phyloP scores from a whole-genome alignment of 495 filamentous ascomycete species.

The Filosporella fistucella region DNA sequence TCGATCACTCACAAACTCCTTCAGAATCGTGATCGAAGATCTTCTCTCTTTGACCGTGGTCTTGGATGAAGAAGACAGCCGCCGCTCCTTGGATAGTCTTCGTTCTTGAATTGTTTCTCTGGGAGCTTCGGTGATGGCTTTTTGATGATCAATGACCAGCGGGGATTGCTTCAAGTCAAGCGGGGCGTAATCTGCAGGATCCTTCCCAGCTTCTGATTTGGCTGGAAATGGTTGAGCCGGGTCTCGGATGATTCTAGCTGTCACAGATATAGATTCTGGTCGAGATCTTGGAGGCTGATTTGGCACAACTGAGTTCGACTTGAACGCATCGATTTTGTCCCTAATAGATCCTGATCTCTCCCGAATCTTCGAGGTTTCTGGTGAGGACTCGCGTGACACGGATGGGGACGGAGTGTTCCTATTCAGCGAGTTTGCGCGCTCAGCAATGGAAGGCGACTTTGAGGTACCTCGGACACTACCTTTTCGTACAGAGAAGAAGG shows the following conservation, averaged over 20 bases:
- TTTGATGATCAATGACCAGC: conserved; percentile 65
- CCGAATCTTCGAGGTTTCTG: conserved; percentile 24
- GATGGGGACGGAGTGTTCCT: conserved; percentile 32
- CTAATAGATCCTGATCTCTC: conserved; percentile 22
- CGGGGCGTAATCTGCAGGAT: conserved; percentile 33
- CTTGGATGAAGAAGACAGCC: conserved; percentile 10
- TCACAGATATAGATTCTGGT: conserved; percentile 75
- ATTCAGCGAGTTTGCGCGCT: conserved; percentile 35
- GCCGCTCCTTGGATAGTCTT: conserved; percentile 15
- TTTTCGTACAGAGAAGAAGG: conserved; percentile 51
- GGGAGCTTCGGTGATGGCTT: conserved; percentile 25
- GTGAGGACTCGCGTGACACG: conserved; percentile 37
- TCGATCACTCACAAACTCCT: conserved; percentile 48
- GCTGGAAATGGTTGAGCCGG: conserved; percentile 36
- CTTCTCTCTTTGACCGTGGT: conserved; percentile 27
- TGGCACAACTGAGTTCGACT: conserved; percentile 2
- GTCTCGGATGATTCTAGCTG: conserved; percentile 70
- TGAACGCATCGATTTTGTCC: conserved; percentile 14
- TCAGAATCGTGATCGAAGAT: conserved; percentile 46
- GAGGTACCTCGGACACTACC: conserved; percentile 34
- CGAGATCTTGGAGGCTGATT: conserved; percentile 27
- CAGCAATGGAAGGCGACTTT: conserved; percentile 40
- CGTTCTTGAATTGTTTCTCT: conserved; percentile 22
- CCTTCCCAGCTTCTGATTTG: conserved; percentile 33
- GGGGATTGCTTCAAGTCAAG: conserved; percentile 68